Percentiles rank a stretch among this genome's conserved stretches.
phyloP scores from a whole-genome alignment of 768 basidiomycete species.

The Macrolepiota dolichaula region DNA sequence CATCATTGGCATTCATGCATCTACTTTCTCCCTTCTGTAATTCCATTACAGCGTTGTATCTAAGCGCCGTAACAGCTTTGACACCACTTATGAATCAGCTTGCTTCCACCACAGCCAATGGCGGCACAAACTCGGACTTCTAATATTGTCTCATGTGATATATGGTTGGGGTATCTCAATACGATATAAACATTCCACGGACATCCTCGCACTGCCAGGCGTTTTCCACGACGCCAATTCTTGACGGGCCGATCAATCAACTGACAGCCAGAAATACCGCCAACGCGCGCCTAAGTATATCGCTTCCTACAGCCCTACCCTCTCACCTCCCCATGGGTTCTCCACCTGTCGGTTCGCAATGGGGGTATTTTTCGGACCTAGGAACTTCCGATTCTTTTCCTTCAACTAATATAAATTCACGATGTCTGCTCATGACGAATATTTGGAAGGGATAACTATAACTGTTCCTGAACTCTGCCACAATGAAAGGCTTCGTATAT shows the following conservation, averaged over 20 bases:
- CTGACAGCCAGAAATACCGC: neutral
- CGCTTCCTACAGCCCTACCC: neutral
- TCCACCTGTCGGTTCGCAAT: neutral
- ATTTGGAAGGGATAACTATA: neutral
- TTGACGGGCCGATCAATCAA: neutral
- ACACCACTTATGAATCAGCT: neutral
- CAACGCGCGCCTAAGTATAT: neutral
- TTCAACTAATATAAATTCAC: neutral
- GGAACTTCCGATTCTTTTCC: conserved; percentile 9
- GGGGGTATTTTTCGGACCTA: conserved; percentile 8
- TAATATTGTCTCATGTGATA: neutral
- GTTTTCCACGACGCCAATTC: neutral
- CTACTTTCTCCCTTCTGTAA: neutral
- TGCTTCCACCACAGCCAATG: neutral
- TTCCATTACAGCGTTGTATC: neutral
- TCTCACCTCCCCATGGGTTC: neutral
- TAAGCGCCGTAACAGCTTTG: neutral
- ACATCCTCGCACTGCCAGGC: neutral
- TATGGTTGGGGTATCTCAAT: neutral
- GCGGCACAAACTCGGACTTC: neutral
- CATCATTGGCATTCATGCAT: no score
- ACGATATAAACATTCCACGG: neutral
- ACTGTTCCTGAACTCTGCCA: neutral
- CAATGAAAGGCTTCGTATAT: conserved; percentile 1
- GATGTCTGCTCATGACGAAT: neutral